phyloP scores from a whole-genome alignment of 192 early-diverging fungal genomes.

The Coemansia sp. region DNA sequence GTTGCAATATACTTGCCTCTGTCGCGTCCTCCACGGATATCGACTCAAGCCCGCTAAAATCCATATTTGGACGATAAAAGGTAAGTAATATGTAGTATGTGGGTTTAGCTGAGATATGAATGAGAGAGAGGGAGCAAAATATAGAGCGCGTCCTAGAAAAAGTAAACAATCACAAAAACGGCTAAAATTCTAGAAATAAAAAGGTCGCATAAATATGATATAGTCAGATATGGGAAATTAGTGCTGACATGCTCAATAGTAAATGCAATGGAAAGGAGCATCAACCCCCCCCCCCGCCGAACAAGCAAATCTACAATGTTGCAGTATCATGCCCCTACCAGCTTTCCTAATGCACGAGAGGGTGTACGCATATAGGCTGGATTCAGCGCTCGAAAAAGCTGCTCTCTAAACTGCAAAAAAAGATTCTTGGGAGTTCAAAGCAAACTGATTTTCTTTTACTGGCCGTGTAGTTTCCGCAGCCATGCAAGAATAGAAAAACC shows the following conservation, averaged over 20 bases:
- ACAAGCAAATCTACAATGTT: no score
- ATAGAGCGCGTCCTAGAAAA: not conserved
- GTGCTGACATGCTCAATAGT: not conserved
- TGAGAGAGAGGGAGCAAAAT: not conserved
- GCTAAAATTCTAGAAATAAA: not conserved
- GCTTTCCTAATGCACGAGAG: no score
- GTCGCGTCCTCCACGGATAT: constrained; percentile 9
- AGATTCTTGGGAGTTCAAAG: not conserved
- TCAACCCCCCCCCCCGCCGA: no score
- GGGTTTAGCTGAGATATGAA: not conserved
- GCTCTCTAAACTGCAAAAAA: not conserved
- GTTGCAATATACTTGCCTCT: not conserved
- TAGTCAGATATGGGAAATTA: not conserved
- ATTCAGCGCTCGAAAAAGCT: not conserved
- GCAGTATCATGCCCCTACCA: no score
- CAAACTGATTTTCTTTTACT: not conserved
- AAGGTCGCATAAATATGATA: not conserved
- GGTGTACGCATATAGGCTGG: no score
- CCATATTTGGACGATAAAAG: not conserved
- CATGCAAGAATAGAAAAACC: no score
- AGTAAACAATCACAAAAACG: not conserved
- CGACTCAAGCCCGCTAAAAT: not conserved
- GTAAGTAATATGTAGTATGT: not conserved
- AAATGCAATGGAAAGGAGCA: no score
- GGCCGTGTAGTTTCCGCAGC: no score